Conservation (phyloP, 208 protist genomes). For the Trypanosoma mega region DNA sequence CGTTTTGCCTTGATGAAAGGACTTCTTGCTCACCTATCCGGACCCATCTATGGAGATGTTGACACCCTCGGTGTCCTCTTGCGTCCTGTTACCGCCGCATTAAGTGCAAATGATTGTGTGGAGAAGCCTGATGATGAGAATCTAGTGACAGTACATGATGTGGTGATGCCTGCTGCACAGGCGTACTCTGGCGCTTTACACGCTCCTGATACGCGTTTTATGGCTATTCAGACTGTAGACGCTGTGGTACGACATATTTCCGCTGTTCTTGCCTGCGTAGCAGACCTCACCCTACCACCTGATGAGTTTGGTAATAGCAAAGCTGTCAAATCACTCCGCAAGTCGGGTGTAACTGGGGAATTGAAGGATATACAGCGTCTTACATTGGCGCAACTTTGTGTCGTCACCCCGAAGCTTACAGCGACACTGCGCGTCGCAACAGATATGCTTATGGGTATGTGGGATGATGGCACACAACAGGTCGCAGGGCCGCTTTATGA, state of each 20-base stretch:
- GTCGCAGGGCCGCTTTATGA: constrained; percentile 81
- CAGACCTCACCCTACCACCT: constrained; percentile 11
- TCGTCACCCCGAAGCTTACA: constrained; percentile 37
- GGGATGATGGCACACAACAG: constrained; percentile 88
- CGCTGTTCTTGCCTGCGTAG: constrained; percentile 36
- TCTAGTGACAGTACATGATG: constrained; percentile 41
- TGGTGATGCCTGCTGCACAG: constrained; percentile 63
- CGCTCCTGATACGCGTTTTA: constrained; percentile 84
- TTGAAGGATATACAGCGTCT: not conserved
- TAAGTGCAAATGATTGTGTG: not conserved
- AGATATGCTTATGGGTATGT: constrained; percentile 82
- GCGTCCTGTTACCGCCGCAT: constrained; percentile 8
- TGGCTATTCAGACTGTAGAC: constrained; percentile 89
- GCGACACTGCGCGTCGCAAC: constrained; percentile 43
- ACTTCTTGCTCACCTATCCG: constrained; percentile 75
- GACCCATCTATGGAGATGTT: constrained; percentile 40
- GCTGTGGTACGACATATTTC: constrained; percentile 75
- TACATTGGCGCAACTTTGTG: constrained; percentile 28
- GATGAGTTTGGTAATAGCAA: constrained; percentile 11
- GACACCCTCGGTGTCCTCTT: constrained; percentile 48
- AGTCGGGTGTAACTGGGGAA: not conserved
- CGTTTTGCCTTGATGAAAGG: constrained; percentile 84
- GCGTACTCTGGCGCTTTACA: constrained; percentile 54
- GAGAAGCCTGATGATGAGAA: not conserved
- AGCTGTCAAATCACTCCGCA: constrained; percentile 5